These are phyloP conservation scores for Spencermartinsiella europaea DNA, from an alignment of 805 yeast species.

Conservation along the genomic window DNA sequence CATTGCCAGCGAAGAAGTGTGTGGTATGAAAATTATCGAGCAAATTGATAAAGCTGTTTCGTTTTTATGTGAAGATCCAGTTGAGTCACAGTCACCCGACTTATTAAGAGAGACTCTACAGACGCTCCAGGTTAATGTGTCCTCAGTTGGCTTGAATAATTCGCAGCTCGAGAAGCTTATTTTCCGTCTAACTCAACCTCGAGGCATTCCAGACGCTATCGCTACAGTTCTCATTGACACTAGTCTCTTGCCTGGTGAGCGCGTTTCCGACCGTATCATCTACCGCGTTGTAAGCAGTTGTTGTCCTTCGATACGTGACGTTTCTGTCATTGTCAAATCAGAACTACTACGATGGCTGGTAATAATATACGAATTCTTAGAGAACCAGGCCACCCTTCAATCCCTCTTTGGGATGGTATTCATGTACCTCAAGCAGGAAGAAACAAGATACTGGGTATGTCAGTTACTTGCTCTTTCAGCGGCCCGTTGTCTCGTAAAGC, in stretches of 20 bases:
- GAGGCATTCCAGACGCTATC: slow-evolving; percentile 6
- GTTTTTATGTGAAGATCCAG: no score
- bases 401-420: slow-evolving; percentile 19
- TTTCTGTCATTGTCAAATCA: slow-evolving; percentile 10
- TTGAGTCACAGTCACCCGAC: no score
- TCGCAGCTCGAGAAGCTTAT: slow-evolving; percentile 1
- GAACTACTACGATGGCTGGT: slow-evolving; percentile 21
- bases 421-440: slow-evolving; percentile 16
- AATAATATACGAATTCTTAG: slow-evolving; percentile 14
- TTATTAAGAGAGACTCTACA: neutral
- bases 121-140: neutral
- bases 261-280: slow-evolving; percentile 26
- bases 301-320: neutral
- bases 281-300: slow-evolving; percentile 26
- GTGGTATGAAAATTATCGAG: no score
- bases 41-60: no score
- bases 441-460: slow-evolving; percentile 20
- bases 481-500: slow-evolving; percentile 13
- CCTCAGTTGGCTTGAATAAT: neutral
- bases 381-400: slow-evolving; percentile 14
- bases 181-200: neutral
- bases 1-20: no score
- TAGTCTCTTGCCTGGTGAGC: slow-evolving; percentile 16
- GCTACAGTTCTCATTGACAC: slow-evolving; percentile 11
- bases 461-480: slow-evolving; percentile 20